Conservation (phyloP, 345 rosid species). For the Citropsis articulata region DNA sequence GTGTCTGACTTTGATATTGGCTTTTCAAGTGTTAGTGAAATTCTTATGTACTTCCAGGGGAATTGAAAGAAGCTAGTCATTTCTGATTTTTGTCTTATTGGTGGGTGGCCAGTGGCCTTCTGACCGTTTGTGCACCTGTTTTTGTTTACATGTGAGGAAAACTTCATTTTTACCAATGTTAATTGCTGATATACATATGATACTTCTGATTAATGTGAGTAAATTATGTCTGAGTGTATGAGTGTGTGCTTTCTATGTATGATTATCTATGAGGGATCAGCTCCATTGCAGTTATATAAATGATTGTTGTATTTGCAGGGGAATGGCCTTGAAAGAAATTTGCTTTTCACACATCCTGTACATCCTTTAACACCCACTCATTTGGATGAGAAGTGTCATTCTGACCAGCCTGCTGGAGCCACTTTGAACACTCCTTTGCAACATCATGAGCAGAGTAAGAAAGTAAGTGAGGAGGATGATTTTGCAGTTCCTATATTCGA, state of each 20-base stretch:
- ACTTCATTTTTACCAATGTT: background rate
- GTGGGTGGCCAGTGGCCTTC: background rate
- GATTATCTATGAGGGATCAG: conserved; percentile 2
- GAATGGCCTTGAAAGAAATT: conserved; percentile 39
- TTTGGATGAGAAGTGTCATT: conserved; percentile 33
- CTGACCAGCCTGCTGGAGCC: conserved; percentile 29
- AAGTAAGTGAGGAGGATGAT: conserved; percentile 64
- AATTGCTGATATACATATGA: background rate
- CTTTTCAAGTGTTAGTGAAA: background rate
- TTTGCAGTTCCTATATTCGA: conserved; percentile 67
- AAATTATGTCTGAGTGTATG: background rate
- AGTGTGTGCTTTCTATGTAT: background rate
- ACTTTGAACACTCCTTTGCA: conserved; percentile 30
- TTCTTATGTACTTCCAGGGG: background rate
- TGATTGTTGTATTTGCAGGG: conserved; percentile 33
- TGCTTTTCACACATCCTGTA: conserved; percentile 25
- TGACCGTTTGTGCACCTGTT: background rate
- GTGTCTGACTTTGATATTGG: background rate
- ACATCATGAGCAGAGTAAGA: conserved; percentile 40
- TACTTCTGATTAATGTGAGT: background rate
- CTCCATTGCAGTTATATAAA: background rate
- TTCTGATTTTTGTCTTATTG: background rate
- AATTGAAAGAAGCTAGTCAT: background rate
- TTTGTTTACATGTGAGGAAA: background rate
- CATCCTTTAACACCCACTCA: conserved; percentile 33